Evolutionary conservation across 441 rosid genomes (phyloP), one percentile per base, ranked within the genome.

Genomic region (Theobroma grandiflorum): DNA sequence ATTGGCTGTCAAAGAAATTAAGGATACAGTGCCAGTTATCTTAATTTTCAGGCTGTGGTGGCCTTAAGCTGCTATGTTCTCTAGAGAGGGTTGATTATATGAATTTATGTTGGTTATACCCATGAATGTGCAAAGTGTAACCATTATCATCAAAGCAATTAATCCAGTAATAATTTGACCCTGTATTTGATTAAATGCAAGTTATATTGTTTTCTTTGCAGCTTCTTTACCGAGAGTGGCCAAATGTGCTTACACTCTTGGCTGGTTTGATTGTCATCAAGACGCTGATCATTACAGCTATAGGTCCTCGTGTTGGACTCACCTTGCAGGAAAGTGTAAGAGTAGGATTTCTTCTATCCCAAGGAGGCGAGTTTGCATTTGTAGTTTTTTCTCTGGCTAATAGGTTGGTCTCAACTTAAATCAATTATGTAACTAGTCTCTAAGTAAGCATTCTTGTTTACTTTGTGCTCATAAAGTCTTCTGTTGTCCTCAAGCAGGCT

Each of bases 321-420:
- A 92, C 95, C 12, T 18, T 90, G 43, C 95, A 88, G 87, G 98
- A 96, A 90, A 96, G 99, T 57, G 91, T 96, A 76, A 89, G 98
- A 90, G 84, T 93, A 38, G 98, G 99, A 37, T 88, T 96, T 76
- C 96, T 96, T 82, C 89, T 95, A 49, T 96, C 99, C 43, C 99
- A 96, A 84, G 99, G 99, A 86, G 99, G 99, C 55, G 98, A 96
- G 86, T 96, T 96, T 73, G 99, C 93, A 38, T 96, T 96, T 63
- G 98, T 96, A 52, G 99, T 96, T 35, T 96, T 96, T 83, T 94
- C 98, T 85, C 86, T 96, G 55, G 98, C 99, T 66, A 96, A 96
- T 93, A 89, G 98, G 99, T 94, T 63, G 6, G 87, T 80, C 45
- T 38, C 35, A 62, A 52, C 65, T 69, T 79, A 43, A 83, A 57